Evolutionary conservation across 1,284 basidiomycete genomes (phyloP).

Genomic region (Apiotrichum veenhuisii): DNA sequence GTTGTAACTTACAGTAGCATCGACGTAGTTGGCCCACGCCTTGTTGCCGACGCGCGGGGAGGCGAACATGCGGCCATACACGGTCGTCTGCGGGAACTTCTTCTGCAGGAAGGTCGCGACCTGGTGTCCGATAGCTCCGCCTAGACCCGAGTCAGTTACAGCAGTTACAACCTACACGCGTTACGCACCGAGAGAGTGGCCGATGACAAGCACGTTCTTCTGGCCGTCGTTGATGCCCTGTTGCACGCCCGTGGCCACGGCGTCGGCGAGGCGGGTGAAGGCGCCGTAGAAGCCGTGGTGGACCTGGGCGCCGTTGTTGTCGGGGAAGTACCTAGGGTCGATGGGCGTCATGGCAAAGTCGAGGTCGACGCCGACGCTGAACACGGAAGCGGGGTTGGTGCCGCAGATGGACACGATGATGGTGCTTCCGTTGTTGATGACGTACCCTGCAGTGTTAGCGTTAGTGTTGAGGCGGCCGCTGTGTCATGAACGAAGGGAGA

Average conservation of each 20-base stretch:
- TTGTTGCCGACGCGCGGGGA: constrained; percentile 23
- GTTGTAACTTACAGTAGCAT: constrained; percentile 22
- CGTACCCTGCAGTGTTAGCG: background rate
- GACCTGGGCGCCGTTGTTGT: constrained; percentile 5
- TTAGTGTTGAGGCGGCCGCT: background rate
- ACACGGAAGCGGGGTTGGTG: constrained; percentile 13
- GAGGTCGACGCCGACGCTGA: constrained; percentile 20
- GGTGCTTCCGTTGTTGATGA: background rate
- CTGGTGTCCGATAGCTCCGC: constrained; percentile 20
- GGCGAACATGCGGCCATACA: constrained; percentile 17
- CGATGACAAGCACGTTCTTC: too few relatives aligned
- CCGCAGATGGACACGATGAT: constrained; percentile 21
- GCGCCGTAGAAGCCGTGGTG: constrained; percentile 26
- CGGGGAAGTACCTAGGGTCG: constrained; percentile 14
- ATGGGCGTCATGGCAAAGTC: constrained; percentile 13
- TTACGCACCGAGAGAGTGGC: background rate
- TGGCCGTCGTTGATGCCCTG: too few relatives aligned
- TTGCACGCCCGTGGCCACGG: constrained; percentile 7
- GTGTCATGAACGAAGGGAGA: too few relatives aligned
- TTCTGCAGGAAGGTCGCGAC: constrained; percentile 18
- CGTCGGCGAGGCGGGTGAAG: constrained; percentile 16
- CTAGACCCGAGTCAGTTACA: constrained; percentile 23
- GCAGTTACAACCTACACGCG: too few relatives aligned
- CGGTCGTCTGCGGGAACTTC: constrained; percentile 4
- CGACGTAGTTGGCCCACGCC: constrained; percentile 25